A percentile compares a stretch with the other conserved stretches of the same genome.
Conservation (phyloP, 2,329 filamentous ascomycete species). For the Cercospora zeae-maydis region DNA sequence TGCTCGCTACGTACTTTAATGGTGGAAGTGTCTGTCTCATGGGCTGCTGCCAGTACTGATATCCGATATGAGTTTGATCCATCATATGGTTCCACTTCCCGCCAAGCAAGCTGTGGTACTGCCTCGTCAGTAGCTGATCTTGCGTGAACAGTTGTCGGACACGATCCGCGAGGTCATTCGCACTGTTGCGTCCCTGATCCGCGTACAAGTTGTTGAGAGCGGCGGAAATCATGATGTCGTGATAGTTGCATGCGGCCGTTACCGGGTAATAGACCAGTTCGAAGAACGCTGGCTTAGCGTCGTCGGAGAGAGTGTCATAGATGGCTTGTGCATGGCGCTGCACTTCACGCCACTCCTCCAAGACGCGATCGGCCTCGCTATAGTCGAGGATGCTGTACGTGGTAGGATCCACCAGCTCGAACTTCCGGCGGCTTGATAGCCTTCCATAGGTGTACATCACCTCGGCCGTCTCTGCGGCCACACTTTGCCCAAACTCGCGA, state of each 20-base stretch:
- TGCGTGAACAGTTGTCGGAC: constrained; percentile 55
- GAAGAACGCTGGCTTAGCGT: constrained; percentile 58
- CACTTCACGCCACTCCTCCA: constrained; percentile 55
- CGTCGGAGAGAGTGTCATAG: constrained; percentile 52
- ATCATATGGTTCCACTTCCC: constrained; percentile 37
- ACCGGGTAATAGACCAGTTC: constrained; percentile 60
- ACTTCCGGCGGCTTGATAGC: constrained; percentile 59
- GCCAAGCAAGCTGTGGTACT: constrained; percentile 56
- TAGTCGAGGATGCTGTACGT: constrained; percentile 63
- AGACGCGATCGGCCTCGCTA: constrained; percentile 58
- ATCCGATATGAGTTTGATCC: constrained; percentile 44
- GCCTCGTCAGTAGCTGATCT: constrained; percentile 54
- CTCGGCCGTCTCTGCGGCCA: constrained; percentile 49
- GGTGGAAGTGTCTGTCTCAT: neutral
- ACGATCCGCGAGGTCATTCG: constrained; percentile 53
- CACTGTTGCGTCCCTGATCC: constrained; percentile 54
- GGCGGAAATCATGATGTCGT: constrained; percentile 52
- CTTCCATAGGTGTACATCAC: constrained; percentile 56
- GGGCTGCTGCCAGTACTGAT: constrained; percentile 62
- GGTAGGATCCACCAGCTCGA: constrained; percentile 57
- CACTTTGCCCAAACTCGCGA: constrained; percentile 54
- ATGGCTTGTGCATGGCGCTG: constrained; percentile 54
- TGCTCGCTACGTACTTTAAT: neutral
- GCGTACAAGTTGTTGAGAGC: constrained; percentile 56
- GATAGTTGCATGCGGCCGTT: constrained; percentile 55